Conservation (phyloP, 1,139 yeast genomes). For the Pichia sp. region DNA sequence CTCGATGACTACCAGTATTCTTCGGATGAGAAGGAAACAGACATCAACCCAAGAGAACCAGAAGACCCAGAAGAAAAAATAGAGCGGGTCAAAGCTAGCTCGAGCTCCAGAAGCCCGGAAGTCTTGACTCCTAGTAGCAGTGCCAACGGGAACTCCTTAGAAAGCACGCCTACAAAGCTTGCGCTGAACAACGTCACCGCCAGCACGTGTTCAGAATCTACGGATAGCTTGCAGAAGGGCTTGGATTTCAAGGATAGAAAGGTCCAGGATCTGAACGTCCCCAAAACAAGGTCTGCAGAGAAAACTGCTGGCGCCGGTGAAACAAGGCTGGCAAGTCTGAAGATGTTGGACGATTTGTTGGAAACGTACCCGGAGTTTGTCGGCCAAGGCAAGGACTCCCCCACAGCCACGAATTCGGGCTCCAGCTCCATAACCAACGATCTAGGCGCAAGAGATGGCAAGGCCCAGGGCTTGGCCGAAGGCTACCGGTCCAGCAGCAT, state of each 20-base stretch:
- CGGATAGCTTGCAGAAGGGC: conserved; percentile 8
- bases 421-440: neutral
- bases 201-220: conserved; percentile 7
- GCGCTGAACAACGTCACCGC: conserved; percentile 7
- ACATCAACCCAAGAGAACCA: neutral
- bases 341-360: conserved; percentile 23
- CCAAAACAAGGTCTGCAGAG: conserved; percentile 3
- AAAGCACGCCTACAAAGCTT: conserved; percentile 8
- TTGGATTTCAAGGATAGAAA: neutral
- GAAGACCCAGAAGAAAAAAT: neutral
- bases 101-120: conserved; percentile 2
- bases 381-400: neutral
- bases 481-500: conserved; percentile 8
- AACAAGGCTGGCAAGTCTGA: conserved; percentile 18
- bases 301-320: neutral
- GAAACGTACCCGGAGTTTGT: conserved; percentile 22
- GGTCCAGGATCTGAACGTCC: neutral
- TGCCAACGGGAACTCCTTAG: conserved; percentile 13
- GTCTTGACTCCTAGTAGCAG: conserved; percentile 9
- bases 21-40: conserved; percentile 6
- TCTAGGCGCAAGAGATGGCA: neutral
- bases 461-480: conserved; percentile 1
- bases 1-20: conserved; percentile 26
- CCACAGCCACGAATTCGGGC: neutral
- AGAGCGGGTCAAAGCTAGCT: neutral